phyloP scores from a whole-genome alignment of 164 flowering plant genomes.

The Euptelea pleiosperma region DNA sequence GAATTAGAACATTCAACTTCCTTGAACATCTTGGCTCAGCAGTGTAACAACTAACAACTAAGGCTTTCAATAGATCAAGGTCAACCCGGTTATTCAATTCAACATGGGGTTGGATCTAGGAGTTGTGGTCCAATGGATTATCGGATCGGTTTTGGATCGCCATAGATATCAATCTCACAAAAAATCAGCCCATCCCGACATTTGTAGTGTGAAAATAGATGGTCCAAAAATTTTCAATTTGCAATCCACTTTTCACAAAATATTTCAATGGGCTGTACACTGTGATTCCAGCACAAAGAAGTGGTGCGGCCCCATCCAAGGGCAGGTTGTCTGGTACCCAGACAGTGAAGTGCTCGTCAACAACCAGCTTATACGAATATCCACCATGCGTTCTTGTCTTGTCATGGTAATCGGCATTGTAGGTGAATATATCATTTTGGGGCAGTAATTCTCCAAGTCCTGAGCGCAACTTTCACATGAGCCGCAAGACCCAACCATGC shows the following conservation, averaged over 20 bases:
- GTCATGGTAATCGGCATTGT: conserved; percentile 9
- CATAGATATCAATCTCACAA: no score
- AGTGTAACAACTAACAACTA: no score
- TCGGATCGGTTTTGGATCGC: no score
- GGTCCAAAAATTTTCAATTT: no score
- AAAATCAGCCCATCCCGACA: no score
- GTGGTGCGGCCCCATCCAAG: conserved; percentile 23
- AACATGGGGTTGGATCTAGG: no score
- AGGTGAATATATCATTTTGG: conserved; percentile 21
- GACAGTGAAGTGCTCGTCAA: conserved; percentile 14
- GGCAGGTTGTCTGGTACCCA: conserved; percentile 24
- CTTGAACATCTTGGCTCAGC: conserved; percentile 35
- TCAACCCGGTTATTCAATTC: no score
- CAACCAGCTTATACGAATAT: conserved; percentile 20
- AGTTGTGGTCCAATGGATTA: no score
- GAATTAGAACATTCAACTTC: conserved; percentile 36
- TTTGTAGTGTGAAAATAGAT: no score
- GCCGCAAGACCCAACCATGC: conserved; percentile 33
- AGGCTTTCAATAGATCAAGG: no score
- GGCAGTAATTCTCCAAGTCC: conserved; percentile 38
- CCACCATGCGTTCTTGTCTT: conserved; percentile 24
- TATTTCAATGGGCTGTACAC: conserved; percentile 28
- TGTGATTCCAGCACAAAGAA: conserved; percentile 30
- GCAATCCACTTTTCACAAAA: conserved; percentile 15
- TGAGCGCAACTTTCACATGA: conserved; percentile 29